phyloP scores from a whole-genome alignment of 495 filamentous ascomycete genomes.

The Penicillium silybi region DNA sequence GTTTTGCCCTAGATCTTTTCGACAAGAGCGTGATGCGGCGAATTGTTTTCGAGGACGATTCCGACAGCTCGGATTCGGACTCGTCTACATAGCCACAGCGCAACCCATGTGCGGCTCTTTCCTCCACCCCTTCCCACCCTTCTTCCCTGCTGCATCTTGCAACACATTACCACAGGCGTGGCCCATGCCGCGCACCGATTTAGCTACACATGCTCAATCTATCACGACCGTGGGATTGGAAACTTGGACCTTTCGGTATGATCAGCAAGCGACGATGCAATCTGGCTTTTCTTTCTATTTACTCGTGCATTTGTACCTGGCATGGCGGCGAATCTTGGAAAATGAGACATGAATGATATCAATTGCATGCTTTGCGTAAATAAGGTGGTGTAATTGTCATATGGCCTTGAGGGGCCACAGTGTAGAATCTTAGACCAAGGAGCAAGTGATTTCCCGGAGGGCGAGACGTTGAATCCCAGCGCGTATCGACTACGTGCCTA shows the following conservation, averaged over 20 bases:
- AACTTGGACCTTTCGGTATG: background rate
- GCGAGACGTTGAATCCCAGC: no score
- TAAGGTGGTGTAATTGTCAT: background rate
- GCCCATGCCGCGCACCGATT: background rate
- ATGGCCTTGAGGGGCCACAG: no score
- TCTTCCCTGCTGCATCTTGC: background rate
- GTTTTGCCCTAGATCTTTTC: slow-evolving; percentile 89
- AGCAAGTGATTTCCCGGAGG: background rate
- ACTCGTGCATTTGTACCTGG: slow-evolving; percentile 11
- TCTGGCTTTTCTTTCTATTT: slow-evolving; percentile 3
- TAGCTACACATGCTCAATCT: background rate
- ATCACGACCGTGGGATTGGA: background rate
- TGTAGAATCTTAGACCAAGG: background rate
- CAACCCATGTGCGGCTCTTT: slow-evolving; percentile 6
- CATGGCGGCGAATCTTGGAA: slow-evolving; percentile 13
- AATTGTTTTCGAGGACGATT: slow-evolving; percentile 69
- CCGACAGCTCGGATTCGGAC: slow-evolving; percentile 37
- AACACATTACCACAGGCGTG: background rate
- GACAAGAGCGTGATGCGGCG: slow-evolving; percentile 81
- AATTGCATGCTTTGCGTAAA: slow-evolving; percentile 3
- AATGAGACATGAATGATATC: slow-evolving; percentile 24
- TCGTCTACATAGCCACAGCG: slow-evolving; percentile 23
- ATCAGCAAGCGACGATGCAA: background rate
- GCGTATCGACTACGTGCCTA: no score
- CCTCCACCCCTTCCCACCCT: background rate